Base-by-base conservation (phyloP, 1,284 basidiomycete species). In the Ganoderma leucocontextum region DNA sequence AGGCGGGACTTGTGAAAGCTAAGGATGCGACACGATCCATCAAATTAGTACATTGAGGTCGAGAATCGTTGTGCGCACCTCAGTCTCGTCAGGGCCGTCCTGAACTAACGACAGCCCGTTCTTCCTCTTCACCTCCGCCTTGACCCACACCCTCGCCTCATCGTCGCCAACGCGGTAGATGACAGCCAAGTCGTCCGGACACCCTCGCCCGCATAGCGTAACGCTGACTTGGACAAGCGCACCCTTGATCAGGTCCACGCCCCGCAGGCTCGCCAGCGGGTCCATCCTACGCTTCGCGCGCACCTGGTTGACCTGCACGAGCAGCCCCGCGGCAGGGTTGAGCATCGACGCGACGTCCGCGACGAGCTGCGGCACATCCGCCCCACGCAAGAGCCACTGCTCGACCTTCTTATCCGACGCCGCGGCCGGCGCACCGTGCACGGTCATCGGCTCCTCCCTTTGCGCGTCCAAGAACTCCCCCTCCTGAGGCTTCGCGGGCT, bases 321-420 rank as follows among this genome's bases (percentile, higher is more conserved):
- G 77, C 15, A 94, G 80, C 1, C 80, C 81, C 0, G 79, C 77
- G 2, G 81, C 80, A 22, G 82, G 82, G 62, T 83, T 82, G 60
- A 85, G 82, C 72, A 82, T 76, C 17, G 79, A 78, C 29, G 79
- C 79, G 19, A 84, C 72, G n/a, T 78, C 80, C 0, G 83, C 78
- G 2, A 94, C 73, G 17, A 91, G 80, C 17, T 77, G 75, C 4
- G 78, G 74, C 0, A 85, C 80, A 42, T 85, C 82, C 35, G 82
- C 73, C 2, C 92, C 91, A 49, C 86, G 87, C 29, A 95, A 79
- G 2, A 95, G 82, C 94, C 94, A 96, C 4, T 87, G 86, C 41
- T 71, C 78, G 7, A 75, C 64, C n/a, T 52, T 59, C 13, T 70
- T 64, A 9, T 71, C 61, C 10, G 29, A 29, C 29, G 38, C 60